Percentiles rank a stretch among this genome's conserved stretches.
phyloP scores from a whole-genome alignment of 2,329 filamentous ascomycete genomes.

The Cordyceps cicadae region DNA sequence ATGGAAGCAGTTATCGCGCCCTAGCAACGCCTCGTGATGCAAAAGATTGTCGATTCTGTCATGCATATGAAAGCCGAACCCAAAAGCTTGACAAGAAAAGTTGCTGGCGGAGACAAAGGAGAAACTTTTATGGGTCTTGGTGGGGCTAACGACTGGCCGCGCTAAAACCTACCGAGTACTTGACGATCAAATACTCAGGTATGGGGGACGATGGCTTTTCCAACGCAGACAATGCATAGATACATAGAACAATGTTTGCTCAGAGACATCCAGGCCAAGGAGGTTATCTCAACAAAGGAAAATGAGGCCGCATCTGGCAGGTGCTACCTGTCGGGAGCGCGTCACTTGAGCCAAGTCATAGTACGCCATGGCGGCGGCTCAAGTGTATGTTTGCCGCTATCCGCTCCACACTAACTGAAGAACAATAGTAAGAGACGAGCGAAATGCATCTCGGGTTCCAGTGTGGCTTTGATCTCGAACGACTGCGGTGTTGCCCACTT shows the following conservation, averaged over 20 bases:
- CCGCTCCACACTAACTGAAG: neutral
- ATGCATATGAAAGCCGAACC: neutral
- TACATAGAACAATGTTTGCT: too few species aligned
- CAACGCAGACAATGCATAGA: too few species aligned
- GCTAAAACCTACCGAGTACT: too few species aligned
- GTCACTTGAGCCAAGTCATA: neutral
- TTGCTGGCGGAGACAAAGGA: neutral
- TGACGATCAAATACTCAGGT: too few species aligned
- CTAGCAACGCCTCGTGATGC: neutral
- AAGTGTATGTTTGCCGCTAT: neutral
- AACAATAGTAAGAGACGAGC: slow-evolving; percentile 14
- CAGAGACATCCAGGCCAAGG: too few species aligned
- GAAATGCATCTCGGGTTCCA: neutral
- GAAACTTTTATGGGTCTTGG: neutral
- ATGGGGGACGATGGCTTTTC: too few species aligned
- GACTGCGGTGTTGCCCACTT: neutral
- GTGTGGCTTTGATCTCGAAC: neutral
- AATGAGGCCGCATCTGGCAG: too few species aligned
- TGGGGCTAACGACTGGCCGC: neutral
- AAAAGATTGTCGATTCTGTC: neutral
- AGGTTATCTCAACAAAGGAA: too few species aligned
- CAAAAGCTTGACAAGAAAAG: neutral
- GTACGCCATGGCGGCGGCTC: neutral
- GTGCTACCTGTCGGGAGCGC: neutral
- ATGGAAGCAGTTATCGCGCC: neutral